Evolutionary conservation across 2,329 filamentous ascomycete species (phyloP), one percentile per base, ranked within the genome.

Genomic region (Colletotrichum cuscutae): DNA sequence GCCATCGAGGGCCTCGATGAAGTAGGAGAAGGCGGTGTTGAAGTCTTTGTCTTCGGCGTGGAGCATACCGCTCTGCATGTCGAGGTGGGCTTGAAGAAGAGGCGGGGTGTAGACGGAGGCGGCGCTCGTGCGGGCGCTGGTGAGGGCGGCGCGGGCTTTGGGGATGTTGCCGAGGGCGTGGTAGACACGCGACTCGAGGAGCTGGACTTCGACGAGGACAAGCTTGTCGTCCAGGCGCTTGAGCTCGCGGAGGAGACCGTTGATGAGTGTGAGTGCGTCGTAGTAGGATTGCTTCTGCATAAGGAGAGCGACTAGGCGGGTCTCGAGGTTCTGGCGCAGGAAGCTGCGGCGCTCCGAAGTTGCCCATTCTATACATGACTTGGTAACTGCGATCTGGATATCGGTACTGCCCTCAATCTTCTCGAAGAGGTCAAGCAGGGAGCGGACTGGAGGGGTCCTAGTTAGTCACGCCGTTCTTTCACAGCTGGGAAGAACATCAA

Each of bases 361-460:
- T 61, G 97, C 97, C 97, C 97, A 99, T 86, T 98, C 96, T 91
- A 99, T 99, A 87, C 95, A 98, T 85, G 97, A 98, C 86, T 98
- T 98, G 80, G 97, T 99, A 79, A 98, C 95, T 82, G 92, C 87
- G 82, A 98, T 95, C 86, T 99, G 97, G 81, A 93, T 94, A 82
- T 99, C 97, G 87, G 93, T 93, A 78, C 95, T 97, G 85, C 98
- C 93, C 79, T 97, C 97, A 78, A 98, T 98, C 80, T 93, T 90
- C 79, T 94, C 91, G 88, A 98, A 97, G 82, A 98, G 92, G 84
- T 99, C 97, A 82, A 99, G 93, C 30, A 99, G 91, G 85, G 98
- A 95, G 78, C 97, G 96, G 78, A 99, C 97, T 98, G 77, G 75
- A 65, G 62, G 58, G 42, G 58, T 9, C n/a, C 2, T 19, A 8